Evolutionary conservation across 106 monocot genomes (phyloP).

Genomic region (Acorus calamus): DNA sequence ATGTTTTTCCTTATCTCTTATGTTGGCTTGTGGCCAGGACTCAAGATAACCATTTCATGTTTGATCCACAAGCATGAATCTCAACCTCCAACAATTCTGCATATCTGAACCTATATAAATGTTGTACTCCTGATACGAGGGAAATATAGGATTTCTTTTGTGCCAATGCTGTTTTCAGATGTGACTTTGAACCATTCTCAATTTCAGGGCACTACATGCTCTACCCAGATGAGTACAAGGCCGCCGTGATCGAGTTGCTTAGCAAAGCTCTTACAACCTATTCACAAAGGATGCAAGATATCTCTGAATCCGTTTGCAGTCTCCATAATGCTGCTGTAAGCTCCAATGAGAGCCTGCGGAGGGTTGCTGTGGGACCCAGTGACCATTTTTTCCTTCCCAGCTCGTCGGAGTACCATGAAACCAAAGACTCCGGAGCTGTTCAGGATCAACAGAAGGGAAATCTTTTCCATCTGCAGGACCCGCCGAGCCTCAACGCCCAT

Average conservation of each 20-base stretch:
- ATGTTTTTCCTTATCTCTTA: too few relatives aligned
- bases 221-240: conserved; percentile 30
- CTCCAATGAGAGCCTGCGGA: conserved; percentile 48
- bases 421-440: conserved; percentile 24
- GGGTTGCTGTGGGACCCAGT: conserved; percentile 24
- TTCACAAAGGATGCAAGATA: conserved; percentile 21
- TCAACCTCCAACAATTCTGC: too few relatives aligned
- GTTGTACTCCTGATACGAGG: too few relatives aligned
- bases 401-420: conserved; percentile 44
- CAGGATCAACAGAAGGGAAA: conserved; percentile 36
- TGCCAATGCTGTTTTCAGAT: too few relatives aligned
- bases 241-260: conserved; percentile 47
- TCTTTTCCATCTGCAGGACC: conserved; percentile 33
- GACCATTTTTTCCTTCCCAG: conserved; percentile 58
- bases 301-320: conserved; percentile 27
- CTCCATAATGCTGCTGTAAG: conserved; percentile 32
- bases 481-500: conserved; percentile 39
- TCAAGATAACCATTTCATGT: too few relatives aligned
- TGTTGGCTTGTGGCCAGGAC: too few relatives aligned
- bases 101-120: too few relatives aligned
- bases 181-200: too few relatives aligned
- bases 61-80: too few relatives aligned
- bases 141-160: too few relatives aligned
- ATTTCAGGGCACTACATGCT: conserved; percentile 35
- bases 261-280: conserved; percentile 31